These are phyloP conservation scores for rapeseed (Brassica napus) DNA, from an alignment of 345 rosid genomes.

Conservation along the genomic window Da-Ae NC_063442.1:8634501-8635000, in stretches of 20 bases:
- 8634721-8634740: slow-evolving; percentile 15
- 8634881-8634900: slow-evolving; percentile 16
- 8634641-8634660: slow-evolving; percentile 16
- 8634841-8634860: not conserved
- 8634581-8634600: slow-evolving; percentile 16
- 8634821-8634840: not conserved
- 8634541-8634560: not conserved
- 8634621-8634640: slow-evolving; percentile 2
- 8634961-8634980: slow-evolving; percentile 4
- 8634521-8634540: not conserved
- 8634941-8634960: slow-evolving; percentile 15
- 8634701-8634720: slow-evolving; percentile 3
- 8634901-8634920: not conserved
- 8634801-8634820: not conserved
- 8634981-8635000: slow-evolving; percentile 3
- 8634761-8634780: not conserved
- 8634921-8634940: not conserved
- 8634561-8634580: slow-evolving; percentile 4
- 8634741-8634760: slow-evolving; percentile 18
- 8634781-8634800: not conserved
- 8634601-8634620: not conserved
- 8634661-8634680: not conserved
- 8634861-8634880: slow-evolving; percentile 4
- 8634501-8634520: not conserved
- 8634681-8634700: not conserved